phyloP scores from a whole-genome alignment of 2,329 filamentous ascomycete species.

The Elsinoe fawcettii region DNA sequence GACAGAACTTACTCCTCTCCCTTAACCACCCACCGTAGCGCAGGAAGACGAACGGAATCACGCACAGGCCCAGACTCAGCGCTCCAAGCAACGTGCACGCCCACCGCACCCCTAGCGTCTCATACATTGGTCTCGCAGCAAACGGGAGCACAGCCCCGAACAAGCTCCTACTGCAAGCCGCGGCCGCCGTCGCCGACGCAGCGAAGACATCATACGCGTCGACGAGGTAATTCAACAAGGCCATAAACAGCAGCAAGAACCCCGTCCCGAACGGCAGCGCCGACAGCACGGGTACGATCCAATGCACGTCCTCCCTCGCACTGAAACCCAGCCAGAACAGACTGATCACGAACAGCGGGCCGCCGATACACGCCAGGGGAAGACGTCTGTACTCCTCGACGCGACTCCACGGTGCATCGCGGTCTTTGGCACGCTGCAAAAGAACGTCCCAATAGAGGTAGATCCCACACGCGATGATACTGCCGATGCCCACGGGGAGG shows the following conservation, averaged over 20 bases:
- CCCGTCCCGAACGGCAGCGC: conserved; percentile 40
- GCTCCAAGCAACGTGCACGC: conserved; percentile 46
- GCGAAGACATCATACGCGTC: conserved; percentile 66
- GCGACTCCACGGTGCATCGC: conserved; percentile 46
- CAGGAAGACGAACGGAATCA: conserved; percentile 54
- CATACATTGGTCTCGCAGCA: conserved; percentile 52
- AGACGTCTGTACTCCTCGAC: conserved; percentile 62
- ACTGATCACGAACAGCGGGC: conserved; percentile 47
- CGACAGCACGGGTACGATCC: conserved; percentile 37
- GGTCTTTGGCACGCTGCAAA: conserved; percentile 45
- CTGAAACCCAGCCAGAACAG: conserved; percentile 41
- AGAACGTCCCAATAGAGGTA: conserved; percentile 60
- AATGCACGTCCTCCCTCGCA: conserved; percentile 32
- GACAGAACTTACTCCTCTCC: conserved; percentile 53
- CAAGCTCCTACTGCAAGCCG: conserved; percentile 67
- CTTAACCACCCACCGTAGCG: conserved; percentile 48
- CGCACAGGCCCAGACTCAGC: conserved; percentile 41
- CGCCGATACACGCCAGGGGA: conserved; percentile 63
- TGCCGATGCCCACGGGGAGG: conserved; percentile 59
- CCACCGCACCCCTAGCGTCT: conserved; percentile 62
- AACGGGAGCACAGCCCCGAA: conserved; percentile 60
- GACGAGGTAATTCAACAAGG: conserved; percentile 53
- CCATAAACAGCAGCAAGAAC: conserved; percentile 44
- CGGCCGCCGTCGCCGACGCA: conserved; percentile 72
- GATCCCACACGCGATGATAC: conserved; percentile 49